Base-by-base conservation (phyloP, 805 yeast genomes). In the Hyphopichia homilentoma region DNA sequence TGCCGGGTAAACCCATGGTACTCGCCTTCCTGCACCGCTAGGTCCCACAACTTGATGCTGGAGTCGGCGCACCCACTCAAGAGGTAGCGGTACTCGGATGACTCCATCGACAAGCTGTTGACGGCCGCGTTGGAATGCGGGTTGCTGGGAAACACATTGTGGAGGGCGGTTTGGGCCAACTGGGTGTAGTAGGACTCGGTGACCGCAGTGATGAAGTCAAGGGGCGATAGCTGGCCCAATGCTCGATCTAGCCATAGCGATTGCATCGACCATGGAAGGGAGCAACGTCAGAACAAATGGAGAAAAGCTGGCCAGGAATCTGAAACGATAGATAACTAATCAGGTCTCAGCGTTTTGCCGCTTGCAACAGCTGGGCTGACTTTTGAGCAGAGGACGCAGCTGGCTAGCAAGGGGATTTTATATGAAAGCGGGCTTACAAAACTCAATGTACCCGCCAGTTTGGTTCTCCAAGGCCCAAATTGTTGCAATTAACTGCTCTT, bases 61-160 rank as follows among this genome's bases (percentile, higher is more conserved):
- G 85, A 75, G 48, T 84, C 90, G 1, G 84, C 84, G 13, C 84
- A 77, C 1, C 89, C 95, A 18, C 87, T 77, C 5, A 85, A 54
- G 41, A 84, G 43, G 39, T 55, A 79, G 35, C 72, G 59, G 29
- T 60, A 49, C 4, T 65, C 65, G 2, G 51, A 46, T 6, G 47
- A 43, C 34, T 84, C 93, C 12, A 83, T 44, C 1, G 79, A 71
- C 4, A 84, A 53, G 3, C 81, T 57, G 43, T 81, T 83, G 16
- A 84, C 68, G 21, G 65, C 75, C 1, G 85, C 77, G 29, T 65
- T 65, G 11, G 49, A 37, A 46, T 74, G 79, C 30, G 75, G 57
- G 32, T 60, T 61, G 6, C 38, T 32, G 0, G 77, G 77, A 35
- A 73, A 73, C 5, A 47, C 54, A 16, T 36, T 25, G 11, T 35